Evolutionary conservation across 2,329 filamentous ascomycete species (phyloP).

Genomic region (Aspergillus ustus): DNA sequence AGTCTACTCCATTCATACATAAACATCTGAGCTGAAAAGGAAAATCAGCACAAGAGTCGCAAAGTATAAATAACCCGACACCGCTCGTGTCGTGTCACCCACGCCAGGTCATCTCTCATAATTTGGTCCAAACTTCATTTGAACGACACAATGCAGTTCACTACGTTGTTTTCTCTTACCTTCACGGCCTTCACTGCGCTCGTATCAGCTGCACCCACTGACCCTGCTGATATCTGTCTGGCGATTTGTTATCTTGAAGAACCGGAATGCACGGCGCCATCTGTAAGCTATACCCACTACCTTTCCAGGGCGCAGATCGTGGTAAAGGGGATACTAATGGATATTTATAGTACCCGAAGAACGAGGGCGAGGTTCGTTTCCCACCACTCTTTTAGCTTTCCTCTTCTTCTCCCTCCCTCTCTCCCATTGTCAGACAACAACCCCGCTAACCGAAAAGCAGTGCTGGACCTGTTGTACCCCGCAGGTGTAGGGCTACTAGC

Average conservation of each 20-base stretch:
- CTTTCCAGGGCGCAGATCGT: too few species aligned
- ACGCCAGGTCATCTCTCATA: neutral
- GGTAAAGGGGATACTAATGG: too few species aligned
- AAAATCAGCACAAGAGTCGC: neutral
- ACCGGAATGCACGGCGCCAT: neutral
- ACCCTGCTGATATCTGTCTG: neutral
- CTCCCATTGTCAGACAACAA: too few species aligned
- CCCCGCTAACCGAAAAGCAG: neutral
- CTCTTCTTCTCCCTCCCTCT: too few species aligned
- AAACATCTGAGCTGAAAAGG: neutral
- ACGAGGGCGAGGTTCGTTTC: neutral
- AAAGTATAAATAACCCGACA: neutral
- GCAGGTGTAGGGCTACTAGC: neutral
- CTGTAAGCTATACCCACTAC: neutral
- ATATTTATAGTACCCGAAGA: neutral
- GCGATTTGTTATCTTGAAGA: neutral
- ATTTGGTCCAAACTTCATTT: neutral
- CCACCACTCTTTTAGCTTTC: neutral
- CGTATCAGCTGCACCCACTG: neutral
- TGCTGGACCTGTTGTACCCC: constrained; percentile 7
- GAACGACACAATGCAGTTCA: neutral
- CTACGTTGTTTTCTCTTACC: neutral
- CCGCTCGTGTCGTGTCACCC: neutral
- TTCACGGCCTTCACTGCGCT: neutral
- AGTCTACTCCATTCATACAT: neutral